Percentiles rank a stretch among this genome's conserved stretches.
Evolutionary conservation across 768 basidiomycete species (phyloP).

Genomic region (Hygrocybe coccinea): DNA sequence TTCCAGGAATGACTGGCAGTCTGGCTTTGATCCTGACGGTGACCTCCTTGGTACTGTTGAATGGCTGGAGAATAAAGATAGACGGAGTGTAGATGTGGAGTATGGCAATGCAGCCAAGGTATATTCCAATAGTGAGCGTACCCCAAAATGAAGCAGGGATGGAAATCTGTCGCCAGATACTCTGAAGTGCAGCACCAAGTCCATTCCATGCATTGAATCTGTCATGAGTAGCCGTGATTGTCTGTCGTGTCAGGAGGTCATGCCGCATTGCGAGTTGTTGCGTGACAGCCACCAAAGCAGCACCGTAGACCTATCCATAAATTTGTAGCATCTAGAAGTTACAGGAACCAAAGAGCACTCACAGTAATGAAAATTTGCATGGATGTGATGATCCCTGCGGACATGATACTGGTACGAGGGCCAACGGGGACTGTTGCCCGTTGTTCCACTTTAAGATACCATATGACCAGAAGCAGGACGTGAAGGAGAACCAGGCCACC

Average conservation of each 20-base stretch:
- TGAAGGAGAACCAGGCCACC: constrained; percentile 9
- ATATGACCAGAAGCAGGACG: constrained; percentile 3
- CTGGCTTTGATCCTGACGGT: not conserved
- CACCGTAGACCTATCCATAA: constrained; percentile 16
- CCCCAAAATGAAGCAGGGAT: constrained; percentile 5
- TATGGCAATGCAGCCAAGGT: constrained; percentile 14
- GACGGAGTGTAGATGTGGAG: constrained; percentile 23
- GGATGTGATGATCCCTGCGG: not conserved
- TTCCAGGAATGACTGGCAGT: not conserved
- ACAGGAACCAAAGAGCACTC: not conserved
- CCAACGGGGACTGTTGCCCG: not conserved
- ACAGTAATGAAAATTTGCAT: constrained; percentile 3
- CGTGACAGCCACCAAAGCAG: constrained; percentile 12
- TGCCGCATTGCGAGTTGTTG: constrained; percentile 14
- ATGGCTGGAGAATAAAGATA: constrained; percentile 17
- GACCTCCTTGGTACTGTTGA: constrained; percentile 5
- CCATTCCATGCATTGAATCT: constrained; percentile 18
- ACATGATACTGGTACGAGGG: not conserved
- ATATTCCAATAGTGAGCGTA: constrained; percentile 6
- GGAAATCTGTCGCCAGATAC: constrained; percentile 18
- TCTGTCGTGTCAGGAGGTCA: constrained; percentile 8
- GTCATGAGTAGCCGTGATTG: constrained; percentile 19
- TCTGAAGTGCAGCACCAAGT: constrained; percentile 17
- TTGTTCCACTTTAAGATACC: not conserved
- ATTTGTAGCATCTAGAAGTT: not conserved